Percentiles rank a stretch among this genome's conserved stretches.
phyloP scores from a whole-genome alignment of 2,329 filamentous ascomycete species.

The Aspergillus pseudoviridinutans region DNA sequence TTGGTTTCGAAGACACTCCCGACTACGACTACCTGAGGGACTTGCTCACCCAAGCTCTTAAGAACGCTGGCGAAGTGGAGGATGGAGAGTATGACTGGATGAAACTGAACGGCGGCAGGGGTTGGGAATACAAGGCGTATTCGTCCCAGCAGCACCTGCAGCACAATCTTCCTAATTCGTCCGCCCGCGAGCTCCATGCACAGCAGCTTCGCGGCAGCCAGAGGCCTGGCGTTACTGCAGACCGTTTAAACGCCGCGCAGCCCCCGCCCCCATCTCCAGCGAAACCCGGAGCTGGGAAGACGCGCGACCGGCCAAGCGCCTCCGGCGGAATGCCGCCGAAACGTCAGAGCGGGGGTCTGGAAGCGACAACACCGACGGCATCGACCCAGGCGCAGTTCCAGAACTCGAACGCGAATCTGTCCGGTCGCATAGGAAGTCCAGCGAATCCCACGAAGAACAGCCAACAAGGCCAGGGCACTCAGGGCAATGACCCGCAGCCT shows the following conservation, averaged over 20 bases:
- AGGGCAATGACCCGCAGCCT: slow-evolving; percentile 66
- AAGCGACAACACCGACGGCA: slow-evolving; percentile 78
- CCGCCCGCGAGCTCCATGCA: slow-evolving; percentile 78
- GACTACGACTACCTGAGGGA: slow-evolving; percentile 98
- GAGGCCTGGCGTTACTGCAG: slow-evolving; percentile 66
- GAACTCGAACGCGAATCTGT: slow-evolving; percentile 85
- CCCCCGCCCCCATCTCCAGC: slow-evolving; percentile 82
- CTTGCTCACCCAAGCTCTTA: slow-evolving; percentile 91
- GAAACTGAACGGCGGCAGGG: slow-evolving; percentile 91
- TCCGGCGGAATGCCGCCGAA: slow-evolving; percentile 69
- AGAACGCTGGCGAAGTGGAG: slow-evolving; percentile 90
- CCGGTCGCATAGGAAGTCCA: slow-evolving; percentile 56
- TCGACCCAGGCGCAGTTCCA: slow-evolving; percentile 96
- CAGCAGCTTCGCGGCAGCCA: slow-evolving; percentile 56
- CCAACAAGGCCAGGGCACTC: slow-evolving; percentile 53
- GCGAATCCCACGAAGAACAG: slow-evolving; percentile 57
- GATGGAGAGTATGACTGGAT: slow-evolving; percentile 99
- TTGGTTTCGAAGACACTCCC: slow-evolving; percentile 96
- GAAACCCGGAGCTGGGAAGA: slow-evolving; percentile 72
- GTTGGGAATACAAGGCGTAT: slow-evolving; percentile 78
- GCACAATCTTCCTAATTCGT: slow-evolving; percentile 75
- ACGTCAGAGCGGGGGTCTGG: slow-evolving; percentile 63
- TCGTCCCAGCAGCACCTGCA: slow-evolving; percentile 70
- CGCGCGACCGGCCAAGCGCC: slow-evolving; percentile 68
- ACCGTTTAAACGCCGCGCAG: slow-evolving; percentile 92